These are phyloP conservation scores for Rosa multiflora DNA, from an alignment of 306 rosid genomes.

Conservation along the genomic window DNA sequence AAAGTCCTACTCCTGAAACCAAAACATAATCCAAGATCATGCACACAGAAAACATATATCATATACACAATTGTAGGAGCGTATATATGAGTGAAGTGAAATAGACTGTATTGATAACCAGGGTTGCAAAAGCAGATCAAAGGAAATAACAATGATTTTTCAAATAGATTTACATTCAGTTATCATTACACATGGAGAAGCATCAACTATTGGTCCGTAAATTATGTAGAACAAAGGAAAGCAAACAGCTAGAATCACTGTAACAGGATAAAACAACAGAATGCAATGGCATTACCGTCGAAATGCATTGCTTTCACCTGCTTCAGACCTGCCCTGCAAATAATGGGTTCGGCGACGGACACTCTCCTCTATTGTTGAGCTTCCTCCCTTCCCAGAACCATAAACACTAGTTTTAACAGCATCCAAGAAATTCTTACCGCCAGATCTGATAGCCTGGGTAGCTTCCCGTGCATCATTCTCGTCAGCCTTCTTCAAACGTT, in stretches of 20 bases:
- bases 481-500: constrained; percentile 81
- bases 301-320: constrained; percentile 22
- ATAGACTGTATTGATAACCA: not conserved
- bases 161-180: not conserved
- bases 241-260: not conserved
- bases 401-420: constrained; percentile 70
- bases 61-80: not conserved
- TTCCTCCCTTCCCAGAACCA: constrained; percentile 87
- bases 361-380: constrained; percentile 88
- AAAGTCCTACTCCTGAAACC: no score
- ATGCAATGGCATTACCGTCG: constrained; percentile 7
- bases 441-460: constrained; percentile 30
- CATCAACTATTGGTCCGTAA: not conserved
- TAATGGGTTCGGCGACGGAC: constrained; percentile 91
- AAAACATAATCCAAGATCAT: no score
- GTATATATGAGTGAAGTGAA: not conserved
- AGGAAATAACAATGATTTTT: not conserved
- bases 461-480: constrained; percentile 73
- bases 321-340: constrained; percentile 50
- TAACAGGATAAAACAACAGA: not conserved
- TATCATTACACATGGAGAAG: not conserved
- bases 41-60: not conserved
- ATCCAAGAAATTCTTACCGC: constrained; percentile 78
- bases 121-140: not conserved
- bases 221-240: not conserved